Base-by-base conservation (phyloP, 2,329 filamentous ascomycete genomes). In the Stachybotrys echinatus region DNA sequence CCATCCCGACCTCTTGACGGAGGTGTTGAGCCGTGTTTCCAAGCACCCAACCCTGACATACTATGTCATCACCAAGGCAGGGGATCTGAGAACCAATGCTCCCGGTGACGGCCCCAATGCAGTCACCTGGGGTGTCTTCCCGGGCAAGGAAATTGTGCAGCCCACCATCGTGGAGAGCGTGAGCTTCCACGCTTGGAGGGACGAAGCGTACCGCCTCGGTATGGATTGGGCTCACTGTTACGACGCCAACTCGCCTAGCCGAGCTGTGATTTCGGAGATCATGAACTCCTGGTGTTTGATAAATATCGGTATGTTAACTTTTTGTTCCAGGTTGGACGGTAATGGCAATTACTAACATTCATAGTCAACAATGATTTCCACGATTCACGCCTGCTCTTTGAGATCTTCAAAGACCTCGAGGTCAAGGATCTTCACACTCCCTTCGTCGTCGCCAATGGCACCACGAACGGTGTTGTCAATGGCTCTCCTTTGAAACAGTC, bases 61-160 rank as follows among this genome's bases (percentile, higher is more conserved):
- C 74, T 96, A 97, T 62, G 90, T 91, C 44, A 90, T 96, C 54
- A 94, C 89, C 60, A 92, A 89, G 68, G 77, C 80, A 19, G 92
- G 92, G 23, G 82, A 86, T 50, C 77, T 97, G 50, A 85, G 84
- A 67, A 94, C 90, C 23, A 97, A 99, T 63, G 85, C 90, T 2
- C 84, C 85, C 8, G 82, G 84, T 20, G 90, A 95, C 58, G 89
- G 90, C 6, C 94, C 94, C 37, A 99, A 99, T 61, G 94, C 94
- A n/a, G 89, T 99, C 46, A 99, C 94, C 2, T 99, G 94, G 94
- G 94, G 94, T 70, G 95, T 99, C 31, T 99, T 97, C 74, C 92
- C 94, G 0, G 94, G 94, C 51, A 95, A 97, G 68, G 94, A 99
- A 70, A 96, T 99, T 64, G 92, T 99, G n/a, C 94, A 99, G 69